phyloP scores from a whole-genome alignment of 139 green algal species.

The Tetratostichococcus sp. region DNA sequence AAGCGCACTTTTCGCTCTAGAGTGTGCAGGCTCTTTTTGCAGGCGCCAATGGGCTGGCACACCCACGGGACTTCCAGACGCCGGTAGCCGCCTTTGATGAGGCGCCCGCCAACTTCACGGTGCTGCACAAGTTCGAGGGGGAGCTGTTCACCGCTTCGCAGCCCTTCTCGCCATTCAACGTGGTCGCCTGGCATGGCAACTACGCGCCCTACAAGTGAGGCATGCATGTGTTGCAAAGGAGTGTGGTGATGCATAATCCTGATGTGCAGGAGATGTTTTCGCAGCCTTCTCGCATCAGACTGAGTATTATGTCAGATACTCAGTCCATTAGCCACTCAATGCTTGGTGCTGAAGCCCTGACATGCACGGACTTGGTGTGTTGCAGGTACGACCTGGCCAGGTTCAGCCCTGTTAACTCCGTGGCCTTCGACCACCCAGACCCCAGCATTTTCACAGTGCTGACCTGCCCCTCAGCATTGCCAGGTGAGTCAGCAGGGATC shows the following conservation, averaged over 20 bases:
- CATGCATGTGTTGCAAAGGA: no score
- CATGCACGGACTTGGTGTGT: constrained; percentile 28
- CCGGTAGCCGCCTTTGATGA: constrained; percentile 86
- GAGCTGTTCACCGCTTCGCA: constrained; percentile 72
- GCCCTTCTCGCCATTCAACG: constrained; percentile 91
- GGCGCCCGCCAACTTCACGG: constrained; percentile 38
- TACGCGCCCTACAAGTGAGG: constrained; percentile 71
- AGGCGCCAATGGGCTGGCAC: constrained; percentile 89
- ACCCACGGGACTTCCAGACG: constrained; percentile 79
- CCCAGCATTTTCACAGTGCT: constrained; percentile 95
- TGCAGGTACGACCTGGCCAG: constrained; percentile 40
- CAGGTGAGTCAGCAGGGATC: constrained; percentile 36
- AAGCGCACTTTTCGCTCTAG: neutral
- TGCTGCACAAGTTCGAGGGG: constrained; percentile 87
- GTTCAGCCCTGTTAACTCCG: constrained; percentile 80
- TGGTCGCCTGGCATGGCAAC: constrained; percentile 88
- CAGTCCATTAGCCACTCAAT: no score
- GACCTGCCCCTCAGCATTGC: constrained; percentile 60
- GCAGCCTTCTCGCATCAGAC: no score
- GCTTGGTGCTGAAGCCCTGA: no score
- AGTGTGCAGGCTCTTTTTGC: neutral
- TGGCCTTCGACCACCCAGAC: constrained; percentile 78
- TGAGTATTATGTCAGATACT: no score
- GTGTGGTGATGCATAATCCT: no score
- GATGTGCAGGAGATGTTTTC: no score